Percentiles rank a stretch among this genome's conserved stretches.
Evolutionary conservation across 768 basidiomycete genomes (phyloP).

Genomic region (Sistotremastrum suecicum): DNA sequence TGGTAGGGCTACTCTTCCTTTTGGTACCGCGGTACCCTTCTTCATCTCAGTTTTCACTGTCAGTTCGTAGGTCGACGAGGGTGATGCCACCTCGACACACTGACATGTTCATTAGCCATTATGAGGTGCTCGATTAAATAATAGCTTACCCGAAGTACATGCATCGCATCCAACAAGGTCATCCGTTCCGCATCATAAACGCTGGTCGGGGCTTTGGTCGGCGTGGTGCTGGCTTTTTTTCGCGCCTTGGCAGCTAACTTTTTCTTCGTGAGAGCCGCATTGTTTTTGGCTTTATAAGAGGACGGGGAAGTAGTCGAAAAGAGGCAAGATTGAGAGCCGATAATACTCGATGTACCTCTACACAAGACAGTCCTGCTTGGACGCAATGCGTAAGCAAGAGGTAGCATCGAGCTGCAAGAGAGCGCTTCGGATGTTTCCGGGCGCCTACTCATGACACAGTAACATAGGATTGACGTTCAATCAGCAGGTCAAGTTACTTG

Average conservation of each 20-base stretch:
- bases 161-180: slow-evolving; percentile 48
- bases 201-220: slow-evolving; percentile 27
- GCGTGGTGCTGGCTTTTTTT: slow-evolving; percentile 32
- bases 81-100: slow-evolving; percentile 75
- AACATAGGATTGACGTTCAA: too few species aligned
- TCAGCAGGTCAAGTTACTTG: too few species aligned
- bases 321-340: too few species aligned
- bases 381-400: too few species aligned
- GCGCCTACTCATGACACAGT: too few species aligned
- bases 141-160: slow-evolving; percentile 50
- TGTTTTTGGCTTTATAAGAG: slow-evolving; percentile 37
- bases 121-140: slow-evolving; percentile 1
- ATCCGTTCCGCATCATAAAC: slow-evolving; percentile 55
- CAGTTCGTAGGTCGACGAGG: slow-evolving; percentile 66
- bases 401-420: too few species aligned
- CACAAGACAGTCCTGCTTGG: too few species aligned
- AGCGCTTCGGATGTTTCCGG: too few species aligned
- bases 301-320: slow-evolving; percentile 9
- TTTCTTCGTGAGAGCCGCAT: slow-evolving; percentile 51
- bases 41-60: slow-evolving; percentile 67
- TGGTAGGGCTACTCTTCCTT: slow-evolving; percentile 80
- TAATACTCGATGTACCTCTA: too few species aligned
- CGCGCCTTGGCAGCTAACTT: slow-evolving; percentile 50
- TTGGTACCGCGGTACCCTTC: slow-evolving; percentile 70
- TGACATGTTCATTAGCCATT: slow-evolving; percentile 15